phyloP scores from a whole-genome alignment of 2,329 filamentous ascomycete genomes.

The Scytalidium lignicola region DNA sequence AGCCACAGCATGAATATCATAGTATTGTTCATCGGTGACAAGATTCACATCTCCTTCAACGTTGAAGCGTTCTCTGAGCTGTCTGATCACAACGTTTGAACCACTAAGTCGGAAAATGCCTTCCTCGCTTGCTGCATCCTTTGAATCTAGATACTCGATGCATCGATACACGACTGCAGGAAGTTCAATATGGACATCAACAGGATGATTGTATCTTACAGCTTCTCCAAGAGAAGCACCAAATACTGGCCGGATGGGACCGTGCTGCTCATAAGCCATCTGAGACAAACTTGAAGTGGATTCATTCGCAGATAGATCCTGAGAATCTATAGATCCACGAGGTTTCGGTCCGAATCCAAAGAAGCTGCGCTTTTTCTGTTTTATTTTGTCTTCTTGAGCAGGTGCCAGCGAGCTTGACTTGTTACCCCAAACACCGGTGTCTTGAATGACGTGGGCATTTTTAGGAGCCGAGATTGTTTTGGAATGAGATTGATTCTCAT shows the following conservation, averaged over 20 bases:
- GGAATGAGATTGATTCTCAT: constrained; percentile 29
- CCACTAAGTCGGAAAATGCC: constrained; percentile 96
- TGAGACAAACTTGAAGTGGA: constrained; percentile 38
- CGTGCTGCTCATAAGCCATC: constrained; percentile 38
- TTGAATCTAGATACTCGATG: constrained; percentile 83
- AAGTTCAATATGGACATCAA: constrained; percentile 67
- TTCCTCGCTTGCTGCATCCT: constrained; percentile 79
- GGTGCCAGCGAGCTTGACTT: constrained; percentile 50
- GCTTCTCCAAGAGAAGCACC: constrained; percentile 82
- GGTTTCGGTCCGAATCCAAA: constrained; percentile 62
- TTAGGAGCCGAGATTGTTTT: constrained; percentile 77
- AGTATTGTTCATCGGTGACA: constrained; percentile 74
- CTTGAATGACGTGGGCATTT: constrained; percentile 78
- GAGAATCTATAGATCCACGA: constrained; percentile 52
- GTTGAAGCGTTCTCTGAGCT: constrained; percentile 88
- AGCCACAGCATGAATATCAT: constrained; percentile 94
- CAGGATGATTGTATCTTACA: constrained; percentile 71
- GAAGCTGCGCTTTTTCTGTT: constrained; percentile 73
- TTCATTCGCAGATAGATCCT: constrained; percentile 50
- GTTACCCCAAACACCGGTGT: constrained; percentile 81
- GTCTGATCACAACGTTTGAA: constrained; percentile 92
- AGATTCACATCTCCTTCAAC: constrained; percentile 87
- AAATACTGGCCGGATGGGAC: constrained; percentile 68
- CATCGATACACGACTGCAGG: constrained; percentile 94
- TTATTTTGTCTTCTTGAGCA: constrained; percentile 65